Evolutionary conservation across 495 filamentous ascomycete species (phyloP), one percentile per base, ranked within the genome.

Genomic region (Copromyces sp.): DNA sequence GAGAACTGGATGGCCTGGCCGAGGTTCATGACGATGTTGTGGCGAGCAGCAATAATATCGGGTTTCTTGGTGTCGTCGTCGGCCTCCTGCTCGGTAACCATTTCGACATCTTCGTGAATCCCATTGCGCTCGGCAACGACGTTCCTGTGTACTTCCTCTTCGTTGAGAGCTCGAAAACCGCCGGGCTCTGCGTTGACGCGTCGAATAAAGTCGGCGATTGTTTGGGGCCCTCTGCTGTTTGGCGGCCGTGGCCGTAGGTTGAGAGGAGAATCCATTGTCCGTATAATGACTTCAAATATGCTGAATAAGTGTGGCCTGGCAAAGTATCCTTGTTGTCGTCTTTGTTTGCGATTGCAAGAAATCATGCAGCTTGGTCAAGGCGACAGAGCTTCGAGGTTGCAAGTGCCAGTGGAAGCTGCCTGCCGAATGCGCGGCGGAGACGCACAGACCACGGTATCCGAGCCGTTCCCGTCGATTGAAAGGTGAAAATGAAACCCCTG

Each of bases 141-240:
- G 77, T 90, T 87, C 45, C 87, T 84, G 17, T 84, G 85, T 3
- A 94, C 77, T 20, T 86, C 83, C 41, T 86, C 86, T 79, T 91
- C 88, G 69, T 87, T 90, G 74, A 94, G 81, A 70, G 87, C 85
- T 41, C 90, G 89, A 74, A 97, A 94, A 9, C 89, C 88, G 37
- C 92, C 93, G 72, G 88, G 89, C 75, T 94, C 87, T 44, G 84
- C 81, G 78, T 92, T 93, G 81, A 95, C 90, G 71, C 93, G 90
- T 68, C 85, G 80, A 71, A 95, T 93, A 69, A 94, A 88, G 45
- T 90, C 87, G n/a, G 87, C 84, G 14, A 96, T 82, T 14, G 84
- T 86, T 71, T 89, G 87, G n/a, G 87, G 84, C 68, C 84, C 85
- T 71, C 85, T 82, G 73, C 84, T 81, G 45, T 84, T 81, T 37